Evolutionary conservation across 768 basidiomycete species (phyloP), one percentile per base, ranked within the genome.

Genomic region (Pleurotus tuoliensis): DNA sequence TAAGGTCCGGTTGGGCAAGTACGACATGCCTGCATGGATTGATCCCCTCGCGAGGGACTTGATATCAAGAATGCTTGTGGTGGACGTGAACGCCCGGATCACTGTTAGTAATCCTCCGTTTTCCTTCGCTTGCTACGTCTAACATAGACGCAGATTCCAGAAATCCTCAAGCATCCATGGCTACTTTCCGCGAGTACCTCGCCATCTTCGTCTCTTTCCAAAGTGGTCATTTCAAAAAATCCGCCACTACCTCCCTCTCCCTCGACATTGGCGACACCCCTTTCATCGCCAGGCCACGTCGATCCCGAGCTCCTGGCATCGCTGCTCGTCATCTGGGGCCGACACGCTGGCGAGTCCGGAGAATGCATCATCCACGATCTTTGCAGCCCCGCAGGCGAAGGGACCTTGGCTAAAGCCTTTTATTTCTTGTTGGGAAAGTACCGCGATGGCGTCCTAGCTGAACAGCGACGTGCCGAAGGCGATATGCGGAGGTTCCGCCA

Each of bases 141-240:
- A 40, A 57, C 20, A 25, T 25, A 48, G 47, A 47, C 18, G 7
- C 62, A 97, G 95, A 93, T 98, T 70, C 80, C 86, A 0, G 88
- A 94, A 59, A 91, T 98, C 60, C 75, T 92, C 41, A 66, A 71
- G 15, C 95, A 98, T 69, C 93, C 95, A 2, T 98, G 94, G 88
- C 78, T 92, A 44, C 70, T 74, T 30, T 74, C 83, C 55, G 66
- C 70, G 12, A 81, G 82, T 2, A 76, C 77, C 15, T 38, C 61
- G n/a, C 68, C 71, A 7, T 66, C 74, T 56, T 46, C 58, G 8
- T 52, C 59, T 48, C 34, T 30, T 59, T 76, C 58, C 8, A 30
- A 47, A 37, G 56, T 58, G 34, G 52, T 59, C 41, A 49, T 59
- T 11, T 46, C 58, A 9, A 52, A 61, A 30, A 66, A 64, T 38